Evolutionary conservation across 2,329 filamentous ascomycete species (phyloP).

Genomic region (Aspergillus felis): DNA sequence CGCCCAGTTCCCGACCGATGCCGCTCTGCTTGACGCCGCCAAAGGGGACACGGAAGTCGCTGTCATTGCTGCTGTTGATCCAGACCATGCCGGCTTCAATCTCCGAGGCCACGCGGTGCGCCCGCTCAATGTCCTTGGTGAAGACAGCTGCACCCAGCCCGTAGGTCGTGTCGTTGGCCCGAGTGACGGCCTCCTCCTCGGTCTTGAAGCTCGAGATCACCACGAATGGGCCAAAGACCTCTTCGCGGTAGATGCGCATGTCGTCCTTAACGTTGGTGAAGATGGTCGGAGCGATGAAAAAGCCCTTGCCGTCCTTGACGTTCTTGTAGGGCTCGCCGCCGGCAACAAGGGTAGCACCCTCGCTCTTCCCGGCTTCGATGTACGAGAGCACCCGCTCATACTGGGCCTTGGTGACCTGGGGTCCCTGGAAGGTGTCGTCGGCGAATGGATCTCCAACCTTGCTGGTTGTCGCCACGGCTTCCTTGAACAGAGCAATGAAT

Average conservation of each 20-base stretch:
- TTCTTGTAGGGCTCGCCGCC: constrained; percentile 60
- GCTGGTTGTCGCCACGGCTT: constrained; percentile 28
- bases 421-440: constrained; percentile 36
- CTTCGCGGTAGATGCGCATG: constrained; percentile 59
- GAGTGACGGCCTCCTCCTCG: constrained; percentile 55
- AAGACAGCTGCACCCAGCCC: constrained; percentile 34
- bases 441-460: constrained; percentile 35
- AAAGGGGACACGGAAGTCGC: constrained; percentile 52
- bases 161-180: constrained; percentile 54
- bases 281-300: constrained; percentile 60
- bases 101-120: constrained; percentile 50
- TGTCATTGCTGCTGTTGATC: constrained; percentile 58
- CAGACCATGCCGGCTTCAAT: constrained; percentile 69
- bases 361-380: constrained; percentile 64
- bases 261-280: constrained; percentile 55
- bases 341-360: constrained; percentile 63
- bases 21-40: constrained; percentile 62
- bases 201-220: constrained; percentile 55
- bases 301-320: constrained; percentile 55
- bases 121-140: constrained; percentile 58
- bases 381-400: constrained; percentile 59
- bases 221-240: constrained; percentile 62
- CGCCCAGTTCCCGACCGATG: constrained; percentile 59
- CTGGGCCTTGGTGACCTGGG: constrained; percentile 35
- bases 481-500: constrained; percentile 30